These are phyloP conservation scores for Forsythia viridissima DNA, from an alignment of 257 asterid species.

Conservation along the genomic window DNA sequence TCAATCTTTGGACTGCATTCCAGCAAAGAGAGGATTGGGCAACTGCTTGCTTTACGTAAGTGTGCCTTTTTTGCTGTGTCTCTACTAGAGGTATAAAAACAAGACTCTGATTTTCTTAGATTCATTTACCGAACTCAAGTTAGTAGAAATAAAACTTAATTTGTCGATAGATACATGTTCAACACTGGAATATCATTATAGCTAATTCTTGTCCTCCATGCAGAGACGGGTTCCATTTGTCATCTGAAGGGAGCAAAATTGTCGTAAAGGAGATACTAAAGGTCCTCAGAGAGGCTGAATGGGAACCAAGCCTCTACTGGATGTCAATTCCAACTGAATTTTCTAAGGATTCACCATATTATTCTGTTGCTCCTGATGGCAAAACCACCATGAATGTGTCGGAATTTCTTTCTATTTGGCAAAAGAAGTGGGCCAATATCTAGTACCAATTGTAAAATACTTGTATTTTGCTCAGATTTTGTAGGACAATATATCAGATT, in stretches of 20 bases:
- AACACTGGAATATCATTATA: too few species aligned
- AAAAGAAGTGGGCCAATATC: not conserved
- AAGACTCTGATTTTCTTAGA: too few species aligned
- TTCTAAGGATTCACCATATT: slow-evolving; percentile 42
- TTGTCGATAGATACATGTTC: too few species aligned
- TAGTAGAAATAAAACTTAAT: too few species aligned
- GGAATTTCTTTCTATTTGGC: slow-evolving; percentile 16
- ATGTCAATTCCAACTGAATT: slow-evolving; percentile 49
- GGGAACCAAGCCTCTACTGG: slow-evolving; percentile 66
- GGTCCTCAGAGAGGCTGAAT: slow-evolving; percentile 52
- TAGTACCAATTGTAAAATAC: too few species aligned
- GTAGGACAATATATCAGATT: not conserved
- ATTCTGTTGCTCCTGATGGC: slow-evolving; percentile 35
- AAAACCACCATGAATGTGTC: slow-evolving; percentile 36
- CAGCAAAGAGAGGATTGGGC: slow-evolving; percentile 71
- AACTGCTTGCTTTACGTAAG: slow-evolving; percentile 60
- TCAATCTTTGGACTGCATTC: slow-evolving; percentile 63
- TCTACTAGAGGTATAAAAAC: too few species aligned
- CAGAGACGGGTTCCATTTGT: slow-evolving; percentile 66
- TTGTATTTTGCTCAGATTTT: too few species aligned
- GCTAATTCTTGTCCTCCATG: not conserved
- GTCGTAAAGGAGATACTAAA: slow-evolving; percentile 54
- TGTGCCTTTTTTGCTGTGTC: not conserved
- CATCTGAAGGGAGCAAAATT: slow-evolving; percentile 45
- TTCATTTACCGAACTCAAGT: too few species aligned